Base-by-base conservation (phyloP, 1,139 yeast genomes). In the Yamadazyma taylorii region DNA sequence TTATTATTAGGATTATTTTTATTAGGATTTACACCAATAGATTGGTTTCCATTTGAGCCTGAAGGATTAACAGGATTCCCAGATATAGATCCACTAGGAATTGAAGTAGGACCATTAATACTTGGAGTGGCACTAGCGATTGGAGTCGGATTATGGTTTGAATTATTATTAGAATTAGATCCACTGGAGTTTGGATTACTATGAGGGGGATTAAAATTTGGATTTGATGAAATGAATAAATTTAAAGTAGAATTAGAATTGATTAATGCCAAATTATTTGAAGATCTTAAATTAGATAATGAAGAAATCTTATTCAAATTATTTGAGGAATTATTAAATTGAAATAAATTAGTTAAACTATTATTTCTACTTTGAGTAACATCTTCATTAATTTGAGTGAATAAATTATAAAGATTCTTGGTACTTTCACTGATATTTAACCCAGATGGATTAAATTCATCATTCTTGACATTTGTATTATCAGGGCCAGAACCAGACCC, bases 361-460 rank as follows among this genome's bases (percentile, higher is more conserved):
- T 46, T 56, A 30, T 45, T 46, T 12, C 51, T 47, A 24, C 49
- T 48, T 23, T 43, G 50, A 22, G 52, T 46, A 16, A 54, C 50
- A 33, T 58, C 65, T 36, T 59, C 65, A 37, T 52, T 56, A 34
- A 59, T 56, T 36, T 51, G 64, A 27, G 56, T 58, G 45, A 63
- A 63, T 34, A 62, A 47, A 38, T 59, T 60, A 46, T 58, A 54
- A 17, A 56, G 40, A 36, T 55, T 56, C 38, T 56, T 56, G 13
- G 62, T 53, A 41, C 63, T 58, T 34, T 57, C 61, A 38, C 59
- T 58, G 15, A 53, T 31, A 25, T 39, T 43, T 33, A 47, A 41
- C 17, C 40, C 39, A 5, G 16, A 24, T 12, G 24, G 21, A 17
- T 48, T 27, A 15, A 14, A 15, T 3, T 27, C 30, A 17, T 27